Base-by-base conservation (phyloP, 2,329 filamentous ascomycete genomes). In the Colletotrichum neosansevieriae region DNA sequence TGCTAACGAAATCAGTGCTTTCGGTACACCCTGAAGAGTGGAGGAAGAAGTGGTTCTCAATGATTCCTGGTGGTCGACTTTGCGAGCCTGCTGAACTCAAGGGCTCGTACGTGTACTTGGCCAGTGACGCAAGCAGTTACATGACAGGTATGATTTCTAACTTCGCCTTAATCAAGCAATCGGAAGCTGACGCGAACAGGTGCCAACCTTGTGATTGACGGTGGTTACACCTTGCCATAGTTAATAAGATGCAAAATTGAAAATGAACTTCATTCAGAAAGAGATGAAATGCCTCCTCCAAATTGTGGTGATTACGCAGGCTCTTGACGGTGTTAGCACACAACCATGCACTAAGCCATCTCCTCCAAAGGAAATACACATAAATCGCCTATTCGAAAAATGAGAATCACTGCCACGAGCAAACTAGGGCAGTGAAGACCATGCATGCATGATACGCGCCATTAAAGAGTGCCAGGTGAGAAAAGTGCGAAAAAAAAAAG, bases 1-100 rank as follows among this genome's bases (percentile, higher is more conserved):
- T 21, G 13, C 63, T 68, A 13, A 50, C 50, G 2, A 5, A 58
- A 17, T 6, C 13, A 70, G 54, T 70, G 58, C 51, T 68, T 45
- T 42, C 60, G 56, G 45, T 66, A 34, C 51, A 57, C 19, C 91
- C 91, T 0, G 83, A 89, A 58, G 91, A 94, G 77, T 93, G 91
- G 78, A 59, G 56, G 50, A 42, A 64, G 50, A 58, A 63, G 51
- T 64, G 68, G 68, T 57, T 67, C 29, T 64, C 66, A 29, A 67
- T 68, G 64, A 67, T 68, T 15, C 58, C 65, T 3, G 59, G 59
- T 9, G 62, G 51, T 11, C 69, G 66, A 13, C 58, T 71, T 34
- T 68, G 68, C 45, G 64, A 68, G 9, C 68, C 68, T 13, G 68
- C 65, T 5, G 68, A 70, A 53, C 40, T 69, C 44, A 86, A 90